Evolutionary conservation across 1,284 basidiomycete species (phyloP), one percentile per base, ranked within the genome.

Genomic region (Limonomyces culmigenus): DNA sequence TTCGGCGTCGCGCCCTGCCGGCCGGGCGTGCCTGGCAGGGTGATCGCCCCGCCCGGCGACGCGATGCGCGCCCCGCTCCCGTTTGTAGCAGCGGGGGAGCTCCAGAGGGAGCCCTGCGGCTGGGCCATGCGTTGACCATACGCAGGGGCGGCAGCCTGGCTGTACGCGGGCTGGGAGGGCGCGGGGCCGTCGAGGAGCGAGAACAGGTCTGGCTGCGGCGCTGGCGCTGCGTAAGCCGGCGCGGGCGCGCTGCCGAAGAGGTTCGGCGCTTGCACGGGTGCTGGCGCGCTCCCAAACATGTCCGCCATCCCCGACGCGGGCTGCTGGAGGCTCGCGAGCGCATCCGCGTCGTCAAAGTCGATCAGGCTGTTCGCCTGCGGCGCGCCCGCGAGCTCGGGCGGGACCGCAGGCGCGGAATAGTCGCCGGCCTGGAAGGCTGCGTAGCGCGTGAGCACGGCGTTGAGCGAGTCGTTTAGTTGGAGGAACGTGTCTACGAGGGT

Each of bases 391-490:
- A 69, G 51, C 49, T 79, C 70, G 30, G 63, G 44, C 15, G 76
- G 67, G 41, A 81, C 60, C 35, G 78, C 68, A 50, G 84, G 69
- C 27, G 75, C 58, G 20, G 74, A 67, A 21, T 71, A 63, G 58
- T 97, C 89, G 30, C 92, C 93, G 41, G 74, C 76, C 56, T 86
- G 84, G 67, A 84, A 93, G 1, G 88, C 76, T 45, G 93, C 86
- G 51, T 92, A 96, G 18, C 93, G 79, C 32, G 74, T 71, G 14
- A 95, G 58, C 13, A 93, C 86, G 25, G 75, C 84, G 59, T 98
- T 97, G 57, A 98, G 93, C 48, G 95, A 78, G 56, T 99, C 95
- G 55, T 99, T 98, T 43, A 93, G 91, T 53, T 97, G 72, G 19
- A 98, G 64, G 55, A 96, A 79, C 2, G 88, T 86, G 45, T 93